Evolutionary conservation across 495 filamentous ascomycete species (phyloP).

Genomic region (Sphaerosporella brunnea): DNA sequence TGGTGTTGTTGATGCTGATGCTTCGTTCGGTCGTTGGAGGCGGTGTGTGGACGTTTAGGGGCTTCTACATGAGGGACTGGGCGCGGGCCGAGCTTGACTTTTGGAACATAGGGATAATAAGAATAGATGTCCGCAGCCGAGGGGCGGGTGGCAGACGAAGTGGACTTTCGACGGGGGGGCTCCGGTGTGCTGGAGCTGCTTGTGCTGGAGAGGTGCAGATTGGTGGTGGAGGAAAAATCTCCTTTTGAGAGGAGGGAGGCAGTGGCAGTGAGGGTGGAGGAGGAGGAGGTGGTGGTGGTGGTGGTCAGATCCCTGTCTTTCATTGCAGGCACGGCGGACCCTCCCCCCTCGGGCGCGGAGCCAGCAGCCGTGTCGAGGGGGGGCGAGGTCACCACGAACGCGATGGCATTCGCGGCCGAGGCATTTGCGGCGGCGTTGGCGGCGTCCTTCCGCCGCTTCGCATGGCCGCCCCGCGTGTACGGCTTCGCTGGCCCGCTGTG

Average conservation of each 20-base stretch:
- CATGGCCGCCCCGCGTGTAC: no score
- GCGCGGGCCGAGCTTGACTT: slow-evolving; percentile 64
- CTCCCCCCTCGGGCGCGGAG: neutral
- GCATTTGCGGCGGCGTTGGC: no score
- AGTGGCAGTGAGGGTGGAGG: no score
- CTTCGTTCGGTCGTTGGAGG: slow-evolving; percentile 29
- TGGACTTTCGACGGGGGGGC: slow-evolving; percentile 28
- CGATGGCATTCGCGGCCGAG: no score
- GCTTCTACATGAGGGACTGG: slow-evolving; percentile 60
- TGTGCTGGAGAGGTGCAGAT: slow-evolving; percentile 9
- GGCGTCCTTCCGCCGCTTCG: neutral
- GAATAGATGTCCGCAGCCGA: slow-evolving; percentile 43
- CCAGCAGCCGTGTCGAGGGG: neutral
- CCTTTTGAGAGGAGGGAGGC: slow-evolving; percentile 27
- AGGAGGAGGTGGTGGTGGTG: slow-evolving; percentile 23
- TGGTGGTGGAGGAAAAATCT: slow-evolving; percentile 30
- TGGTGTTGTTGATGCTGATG: no score
- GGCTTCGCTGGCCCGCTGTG: neutral
- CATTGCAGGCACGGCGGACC: slow-evolving; percentile 23
- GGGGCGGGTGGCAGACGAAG: slow-evolving; percentile 47
- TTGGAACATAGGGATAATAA: slow-evolving; percentile 36
- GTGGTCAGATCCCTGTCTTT: slow-evolving; percentile 20
- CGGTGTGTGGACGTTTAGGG: slow-evolving; percentile 45
- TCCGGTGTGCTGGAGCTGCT: slow-evolving; percentile 24
- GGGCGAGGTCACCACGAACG: neutral